Evolutionary conservation across 2,329 filamentous ascomycete genomes (phyloP), one percentile per base, ranked within the genome.

Genomic region (Exophiala lecanii-corni): DNA sequence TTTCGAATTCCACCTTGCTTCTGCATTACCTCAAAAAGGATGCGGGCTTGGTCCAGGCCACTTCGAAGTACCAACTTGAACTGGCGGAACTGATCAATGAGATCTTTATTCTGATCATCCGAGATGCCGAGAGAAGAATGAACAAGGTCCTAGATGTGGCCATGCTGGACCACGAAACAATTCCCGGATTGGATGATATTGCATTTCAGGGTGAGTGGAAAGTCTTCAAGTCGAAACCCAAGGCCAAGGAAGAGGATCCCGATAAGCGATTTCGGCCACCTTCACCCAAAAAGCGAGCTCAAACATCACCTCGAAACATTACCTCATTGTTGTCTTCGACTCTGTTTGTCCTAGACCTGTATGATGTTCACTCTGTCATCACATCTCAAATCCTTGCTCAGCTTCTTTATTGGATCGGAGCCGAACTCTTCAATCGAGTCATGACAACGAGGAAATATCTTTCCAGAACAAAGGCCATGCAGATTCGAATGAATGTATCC

Each of bases 171-270:
- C 91, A 97, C 63, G 92, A 98, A 67, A 96, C 89, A 0, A 98
- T 98, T 51, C 91, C 92, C 1, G 92, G 92, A 1, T 92, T 98
- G 54, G 91, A 97, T 61, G 91, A 95, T 59, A 88, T 98, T 47
- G 83, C 88, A 4, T 98, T 98, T 59, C 91, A 97, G 62, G 89
- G 97, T 60, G 92, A 98, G 62, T 98, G 92, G 92, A 96, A 95
- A 58, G 76, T 98, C 26, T 94, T 98, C 68, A 89, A 92, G 60
- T 79, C 85, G 43, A 97, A 95, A 64, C 79, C 84, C 49, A 89
- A 94, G 55, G 81, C 89, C 28, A 94, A 95, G 65, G 83, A 68
- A 2, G 89, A 97, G 62, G 88, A 91, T 1, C 73, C 84, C 2
- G 91, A 96, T 65, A 95, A 94, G 67, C 80, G 89, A 32, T 89